Evolutionary conservation across 768 basidiomycete genomes (phyloP), one percentile per base, ranked within the genome.

Genomic region (Kwoniella europaea): DNA sequence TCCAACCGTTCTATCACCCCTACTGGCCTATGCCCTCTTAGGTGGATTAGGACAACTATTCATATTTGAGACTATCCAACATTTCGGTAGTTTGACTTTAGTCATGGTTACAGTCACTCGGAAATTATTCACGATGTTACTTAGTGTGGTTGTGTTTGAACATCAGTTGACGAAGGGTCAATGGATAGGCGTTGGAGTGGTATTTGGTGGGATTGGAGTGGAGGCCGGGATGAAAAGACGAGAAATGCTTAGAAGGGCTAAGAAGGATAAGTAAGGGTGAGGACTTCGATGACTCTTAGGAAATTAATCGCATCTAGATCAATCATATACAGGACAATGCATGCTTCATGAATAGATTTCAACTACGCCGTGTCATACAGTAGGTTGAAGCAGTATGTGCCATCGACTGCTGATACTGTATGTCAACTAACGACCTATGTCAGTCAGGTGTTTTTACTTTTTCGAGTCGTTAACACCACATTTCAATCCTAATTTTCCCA

Each of bases 41-140:
- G 97, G 97, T 52, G 92, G 96, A 0, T 86, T 98, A 46, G 97
- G 97, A 0, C 97, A 98, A 84, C 85, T 98, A 7, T 99, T 99
- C 85, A 98, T 99, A 71, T 99, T 98, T 72, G 95, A 96, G 86
- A 97, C 95, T 0, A 82, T 84, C 20, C 76, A 79, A 50, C 79
- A 81, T 63, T 84, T 84, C 69, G 84, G 84, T 10, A 79, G 76
- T 62, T 64, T 84, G 50, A 82, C 82, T 10, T 74, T 85, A 20
- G 85, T 85, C 57, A 98, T 93, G 46, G 91, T 98, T 76, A 99
- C 97, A 3, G 87, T 99, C 66, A 98, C 97, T 15, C 88, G 97
- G 67, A 98, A 98, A 85, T 86, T 99, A 83, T 94, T 97, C 84
- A 98, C 97, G 10, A 99, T 99, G 95, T 86, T 99, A 16, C 87